These are phyloP conservation scores for Microstegium vimineum DNA, from an alignment of 176 grass and related monocot genomes.

Conservation along the genomic window DNA sequence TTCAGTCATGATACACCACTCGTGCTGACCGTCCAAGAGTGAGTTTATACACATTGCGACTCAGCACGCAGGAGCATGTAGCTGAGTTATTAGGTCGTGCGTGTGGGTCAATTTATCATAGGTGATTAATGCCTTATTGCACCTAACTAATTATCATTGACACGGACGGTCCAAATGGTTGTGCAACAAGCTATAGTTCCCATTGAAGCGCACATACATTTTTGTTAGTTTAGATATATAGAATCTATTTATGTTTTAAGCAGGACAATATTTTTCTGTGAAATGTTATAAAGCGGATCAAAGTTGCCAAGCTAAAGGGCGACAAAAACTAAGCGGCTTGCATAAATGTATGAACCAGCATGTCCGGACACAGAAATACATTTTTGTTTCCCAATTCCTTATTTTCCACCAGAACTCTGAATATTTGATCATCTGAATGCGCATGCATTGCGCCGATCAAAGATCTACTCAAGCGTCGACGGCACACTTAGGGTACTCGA, in stretches of 20 bases:
- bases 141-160: too few species aligned
- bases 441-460: background rate
- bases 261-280: background rate
- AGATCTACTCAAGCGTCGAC: slow-evolving; percentile 41
- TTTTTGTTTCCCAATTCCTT: slow-evolving; percentile 8
- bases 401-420: background rate
- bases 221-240: background rate
- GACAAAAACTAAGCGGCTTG: background rate
- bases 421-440: background rate
- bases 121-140: too few species aligned
- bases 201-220: background rate
- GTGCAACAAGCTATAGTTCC: background rate
- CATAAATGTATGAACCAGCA: background rate
- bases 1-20: too few species aligned
- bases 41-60: too few species aligned
- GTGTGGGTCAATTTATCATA: too few species aligned
- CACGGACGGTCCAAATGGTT: too few species aligned
- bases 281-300: background rate
- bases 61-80: too few species aligned
- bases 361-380: background rate
- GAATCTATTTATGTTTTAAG: background rate
- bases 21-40: too few species aligned
- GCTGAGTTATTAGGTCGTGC: too few species aligned
- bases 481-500: slow-evolving; percentile 55
- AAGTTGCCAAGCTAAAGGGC: background rate